Conservation (phyloP, 495 filamentous ascomycete genomes). For the Penicillium tannophilum region DNA sequence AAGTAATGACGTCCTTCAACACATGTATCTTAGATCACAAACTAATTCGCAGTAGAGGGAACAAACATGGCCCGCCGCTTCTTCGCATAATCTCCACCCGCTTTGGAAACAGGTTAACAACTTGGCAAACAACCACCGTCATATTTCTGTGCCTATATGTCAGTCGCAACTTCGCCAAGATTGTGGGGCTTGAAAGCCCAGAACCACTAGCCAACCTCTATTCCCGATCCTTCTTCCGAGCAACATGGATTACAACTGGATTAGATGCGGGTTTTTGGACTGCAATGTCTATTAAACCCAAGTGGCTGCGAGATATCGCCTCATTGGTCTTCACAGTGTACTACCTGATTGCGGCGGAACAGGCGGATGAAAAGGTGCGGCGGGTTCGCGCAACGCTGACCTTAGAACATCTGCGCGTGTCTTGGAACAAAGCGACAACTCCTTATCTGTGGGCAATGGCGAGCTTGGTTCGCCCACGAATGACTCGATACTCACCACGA, state of each 20-base stretch:
- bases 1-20: slow-evolving; percentile 21
- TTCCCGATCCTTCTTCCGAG: slow-evolving; percentile 90
- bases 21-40: not conserved
- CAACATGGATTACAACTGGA: slow-evolving; percentile 95
- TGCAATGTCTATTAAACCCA: slow-evolving; percentile 85
- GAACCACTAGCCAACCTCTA: slow-evolving; percentile 96
- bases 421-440: slow-evolving; percentile 91
- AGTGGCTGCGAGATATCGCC: slow-evolving; percentile 79
- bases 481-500: slow-evolving; percentile 77
- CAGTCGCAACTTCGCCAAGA: slow-evolving; percentile 87
- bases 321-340: slow-evolving; percentile 83
- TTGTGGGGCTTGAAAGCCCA: slow-evolving; percentile 87
- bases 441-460: slow-evolving; percentile 76
- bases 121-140: slow-evolving; percentile 86
- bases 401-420: slow-evolving; percentile 86
- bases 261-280: slow-evolving; percentile 98
- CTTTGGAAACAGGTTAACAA: slow-evolving; percentile 69
- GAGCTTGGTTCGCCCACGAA: slow-evolving; percentile 70
- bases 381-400: slow-evolving; percentile 85
- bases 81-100: slow-evolving; percentile 71
- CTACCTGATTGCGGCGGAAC: slow-evolving; percentile 90
- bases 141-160: slow-evolving; percentile 92
- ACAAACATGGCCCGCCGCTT: slow-evolving; percentile 83
- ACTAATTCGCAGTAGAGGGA: slow-evolving; percentile 54
- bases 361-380: slow-evolving; percentile 96